Percentiles rank a stretch among this genome's conserved stretches.
phyloP scores from a whole-genome alignment of 2,329 filamentous ascomycete genomes.

The Cadophora gregata region DNA sequence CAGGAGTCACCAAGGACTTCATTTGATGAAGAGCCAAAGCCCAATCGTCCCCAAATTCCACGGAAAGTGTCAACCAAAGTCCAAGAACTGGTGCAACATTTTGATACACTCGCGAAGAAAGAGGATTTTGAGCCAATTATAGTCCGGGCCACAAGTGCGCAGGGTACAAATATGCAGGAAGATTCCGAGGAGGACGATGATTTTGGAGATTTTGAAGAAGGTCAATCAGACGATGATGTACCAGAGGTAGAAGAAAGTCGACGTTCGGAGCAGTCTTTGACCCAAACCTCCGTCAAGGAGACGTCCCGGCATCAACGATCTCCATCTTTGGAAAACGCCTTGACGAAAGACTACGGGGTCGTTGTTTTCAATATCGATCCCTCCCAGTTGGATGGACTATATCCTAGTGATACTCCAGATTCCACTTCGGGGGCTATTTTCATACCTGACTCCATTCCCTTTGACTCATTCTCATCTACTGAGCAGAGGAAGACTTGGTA shows the following conservation, averaged over 20 bases:
- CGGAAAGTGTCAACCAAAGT: conserved; percentile 36
- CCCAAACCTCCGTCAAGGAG: not conserved
- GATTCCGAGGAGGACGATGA: conserved; percentile 37
- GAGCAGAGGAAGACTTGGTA: conserved; percentile 70
- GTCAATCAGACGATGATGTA: conserved; percentile 36
- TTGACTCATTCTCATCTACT: conserved; percentile 59
- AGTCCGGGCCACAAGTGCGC: conserved; percentile 2
- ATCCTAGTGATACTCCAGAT: conserved; percentile 32
- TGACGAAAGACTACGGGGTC: conserved; percentile 28
- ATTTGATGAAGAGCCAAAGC: conserved; percentile 42
- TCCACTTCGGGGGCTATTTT: conserved; percentile 37
- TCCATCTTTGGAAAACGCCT: not conserved
- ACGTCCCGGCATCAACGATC: not conserved
- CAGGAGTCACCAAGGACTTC: conserved; percentile 44
- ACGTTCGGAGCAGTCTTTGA: not conserved
- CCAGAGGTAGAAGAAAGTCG: conserved; percentile 4
- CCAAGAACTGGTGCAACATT: conserved; percentile 40
- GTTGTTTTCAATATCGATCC: conserved; percentile 38
- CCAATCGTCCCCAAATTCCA: conserved; percentile 27
- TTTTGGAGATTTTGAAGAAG: conserved; percentile 48
- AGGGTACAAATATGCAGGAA: conserved; percentile 18
- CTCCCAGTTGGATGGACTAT: conserved; percentile 40
- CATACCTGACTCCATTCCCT: conserved; percentile 38
- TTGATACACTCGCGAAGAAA: conserved; percentile 37
- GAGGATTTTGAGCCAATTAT: conserved; percentile 11